A percentile compares a stretch with the other conserved stretches of the same genome.
Conservation (phyloP, 139 green algal species). For the Trebouxia sp. region DNA sequence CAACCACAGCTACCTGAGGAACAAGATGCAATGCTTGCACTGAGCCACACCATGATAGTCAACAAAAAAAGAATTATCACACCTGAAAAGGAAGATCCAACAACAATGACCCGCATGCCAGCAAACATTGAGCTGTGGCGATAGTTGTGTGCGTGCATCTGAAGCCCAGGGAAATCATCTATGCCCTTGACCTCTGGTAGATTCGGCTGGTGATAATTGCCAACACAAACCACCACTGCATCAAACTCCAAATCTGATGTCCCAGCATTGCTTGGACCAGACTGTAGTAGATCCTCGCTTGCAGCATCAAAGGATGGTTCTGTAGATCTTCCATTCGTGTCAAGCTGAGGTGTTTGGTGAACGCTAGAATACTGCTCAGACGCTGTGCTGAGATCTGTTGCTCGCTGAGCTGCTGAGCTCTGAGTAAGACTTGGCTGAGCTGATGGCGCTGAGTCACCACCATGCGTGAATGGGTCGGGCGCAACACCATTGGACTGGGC, state of each 20-base stretch:
- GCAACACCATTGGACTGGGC: neutral
- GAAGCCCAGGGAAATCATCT: constrained; percentile 45
- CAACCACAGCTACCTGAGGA: no score
- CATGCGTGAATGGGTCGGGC: no score
- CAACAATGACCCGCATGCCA: constrained; percentile 63
- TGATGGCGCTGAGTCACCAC: neutral
- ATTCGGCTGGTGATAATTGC: constrained; percentile 80
- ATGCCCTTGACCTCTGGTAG: constrained; percentile 56
- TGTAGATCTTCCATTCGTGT: no score
- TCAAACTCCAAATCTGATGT: constrained; percentile 63
- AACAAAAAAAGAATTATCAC: no score
- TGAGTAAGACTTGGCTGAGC: neutral
- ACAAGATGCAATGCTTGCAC: no score
- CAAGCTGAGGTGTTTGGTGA: no score
- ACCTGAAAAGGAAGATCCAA: constrained; percentile 56
- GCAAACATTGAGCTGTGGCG: constrained; percentile 52
- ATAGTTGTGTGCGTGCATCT: constrained; percentile 81
- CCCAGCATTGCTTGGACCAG: no score
- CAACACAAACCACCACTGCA: constrained; percentile 82
- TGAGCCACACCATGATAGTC: no score
- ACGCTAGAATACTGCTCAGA: no score
- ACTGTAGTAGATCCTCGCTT: neutral
- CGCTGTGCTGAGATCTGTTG: neutral
- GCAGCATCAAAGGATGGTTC: neutral
- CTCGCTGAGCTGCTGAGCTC: neutral